These are phyloP conservation scores for Emericellopsis terricola DNA, from an alignment of 495 filamentous ascomycete genomes.

Conservation along the genomic window DNA sequence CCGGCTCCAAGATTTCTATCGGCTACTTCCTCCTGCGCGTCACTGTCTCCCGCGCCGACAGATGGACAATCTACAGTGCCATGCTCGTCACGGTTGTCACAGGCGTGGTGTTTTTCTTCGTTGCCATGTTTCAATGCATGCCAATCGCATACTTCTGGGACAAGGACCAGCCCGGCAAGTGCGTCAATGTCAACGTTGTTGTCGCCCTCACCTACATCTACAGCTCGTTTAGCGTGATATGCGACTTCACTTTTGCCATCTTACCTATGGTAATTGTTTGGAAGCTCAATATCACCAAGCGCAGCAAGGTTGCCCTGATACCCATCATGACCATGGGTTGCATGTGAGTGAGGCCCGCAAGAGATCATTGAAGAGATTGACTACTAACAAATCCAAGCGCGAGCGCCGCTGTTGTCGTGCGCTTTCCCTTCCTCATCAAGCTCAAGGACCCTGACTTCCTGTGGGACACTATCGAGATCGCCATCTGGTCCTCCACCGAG, in stretches of 20 bases:
- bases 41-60: constrained; percentile 5
- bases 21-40: constrained; percentile 14
- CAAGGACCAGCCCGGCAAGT: constrained; percentile 5
- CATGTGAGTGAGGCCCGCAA: no score
- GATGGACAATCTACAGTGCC: constrained; percentile 8
- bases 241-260: constrained; percentile 15
- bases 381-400: no score
- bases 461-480: constrained; percentile 10
- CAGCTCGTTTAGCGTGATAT: constrained; percentile 9
- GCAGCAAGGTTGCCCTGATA: constrained; percentile 7
- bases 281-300: constrained; percentile 10
- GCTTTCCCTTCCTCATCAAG: constrained; percentile 9
- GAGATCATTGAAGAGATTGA: no score
- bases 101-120: constrained; percentile 3
- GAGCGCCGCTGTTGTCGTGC: constrained; percentile 11
- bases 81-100: constrained; percentile 4
- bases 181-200: constrained; percentile 8
- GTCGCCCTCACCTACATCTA: constrained; percentile 10
- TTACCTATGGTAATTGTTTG: constrained; percentile 15
- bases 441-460: constrained; percentile 8
- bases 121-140: constrained; percentile 10
- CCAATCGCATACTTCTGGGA: constrained; percentile 14
- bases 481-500: constrained; percentile 16
- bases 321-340: constrained; percentile 8
- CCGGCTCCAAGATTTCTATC: constrained; percentile 12